Evolutionary conservation across 2,329 filamentous ascomycete genomes (phyloP).

Genomic region (Allantophomopsis cytisporea): DNA sequence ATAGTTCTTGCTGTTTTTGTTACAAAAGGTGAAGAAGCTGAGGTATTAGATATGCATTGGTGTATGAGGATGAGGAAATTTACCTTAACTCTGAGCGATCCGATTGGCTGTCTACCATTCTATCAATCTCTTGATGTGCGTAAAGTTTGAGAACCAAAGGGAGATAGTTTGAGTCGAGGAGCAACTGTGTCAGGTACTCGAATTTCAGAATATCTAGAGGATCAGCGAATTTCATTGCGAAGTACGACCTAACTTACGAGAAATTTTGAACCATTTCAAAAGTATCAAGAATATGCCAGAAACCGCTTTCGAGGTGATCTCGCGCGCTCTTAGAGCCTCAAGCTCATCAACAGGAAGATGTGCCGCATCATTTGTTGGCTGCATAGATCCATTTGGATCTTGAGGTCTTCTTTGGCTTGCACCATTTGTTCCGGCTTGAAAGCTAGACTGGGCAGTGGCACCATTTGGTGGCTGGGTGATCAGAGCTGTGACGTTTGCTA

Average conservation of each 20-base stretch:
- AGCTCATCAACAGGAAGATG: constrained; percentile 54
- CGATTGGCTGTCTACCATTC: constrained; percentile 72
- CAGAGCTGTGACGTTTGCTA: constrained; percentile 79
- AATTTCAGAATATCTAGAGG: constrained; percentile 76
- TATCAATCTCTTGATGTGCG: constrained; percentile 86
- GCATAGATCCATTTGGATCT: constrained; percentile 14
- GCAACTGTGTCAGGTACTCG: constrained; percentile 85
- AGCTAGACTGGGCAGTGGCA: constrained; percentile 10
- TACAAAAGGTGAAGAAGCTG: constrained; percentile 89
- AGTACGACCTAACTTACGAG: constrained; percentile 46
- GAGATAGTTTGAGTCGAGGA: constrained; percentile 91
- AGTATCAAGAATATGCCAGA: constrained; percentile 81
- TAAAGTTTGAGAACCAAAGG: constrained; percentile 87
- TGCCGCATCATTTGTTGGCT: constrained; percentile 8
- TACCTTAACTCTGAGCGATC: constrained; percentile 74
- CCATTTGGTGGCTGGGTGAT: constrained; percentile 40
- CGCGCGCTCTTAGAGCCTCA: constrained; percentile 67
- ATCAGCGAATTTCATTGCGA: constrained; percentile 5
- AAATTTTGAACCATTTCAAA: constrained; percentile 92
- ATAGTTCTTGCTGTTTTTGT: constrained; percentile 42
- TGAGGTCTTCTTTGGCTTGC: constrained; percentile 11
- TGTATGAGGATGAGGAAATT: constrained; percentile 8
- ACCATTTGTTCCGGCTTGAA: constrained; percentile 14
- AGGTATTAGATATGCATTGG: constrained; percentile 4
- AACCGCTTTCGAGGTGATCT: constrained; percentile 83